Conservation (phyloP, 1,139 yeast species). For the Zygosaccharomyces sapae region DNA sequence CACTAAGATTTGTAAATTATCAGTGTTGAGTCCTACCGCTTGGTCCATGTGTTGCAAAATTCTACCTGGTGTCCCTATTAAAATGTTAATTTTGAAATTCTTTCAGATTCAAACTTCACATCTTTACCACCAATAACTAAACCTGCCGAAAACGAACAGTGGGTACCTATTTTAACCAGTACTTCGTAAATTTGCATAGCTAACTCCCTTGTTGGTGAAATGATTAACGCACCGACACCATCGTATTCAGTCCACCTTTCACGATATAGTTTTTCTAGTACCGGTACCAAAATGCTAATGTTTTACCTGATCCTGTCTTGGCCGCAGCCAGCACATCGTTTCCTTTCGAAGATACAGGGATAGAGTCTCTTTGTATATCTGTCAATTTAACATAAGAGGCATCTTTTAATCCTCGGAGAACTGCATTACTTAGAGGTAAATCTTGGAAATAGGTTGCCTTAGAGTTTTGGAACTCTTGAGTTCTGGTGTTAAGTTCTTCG, state of each 20-base stretch:
- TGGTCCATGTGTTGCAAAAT: constrained; percentile 93
- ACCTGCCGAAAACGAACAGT: constrained; percentile 84
- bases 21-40: constrained; percentile 76
- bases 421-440: constrained; percentile 66
- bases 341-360: constrained; percentile 73
- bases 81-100: constrained; percentile 77
- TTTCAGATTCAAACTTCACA: constrained; percentile 77
- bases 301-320: constrained; percentile 94
- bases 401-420: constrained; percentile 69
- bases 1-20: constrained; percentile 76
- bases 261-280: constrained; percentile 65
- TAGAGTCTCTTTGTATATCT: constrained; percentile 78
- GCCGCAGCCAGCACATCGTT: constrained; percentile 90
- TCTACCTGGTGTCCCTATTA: constrained; percentile 96
- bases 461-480: constrained; percentile 46
- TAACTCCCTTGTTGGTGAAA: constrained; percentile 90
- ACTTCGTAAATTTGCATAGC: constrained; percentile 95
- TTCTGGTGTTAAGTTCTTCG: constrained; percentile 43
- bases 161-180: constrained; percentile 73
- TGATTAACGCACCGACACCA: constrained; percentile 88
- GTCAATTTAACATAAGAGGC: constrained; percentile 72
- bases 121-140: constrained; percentile 97
- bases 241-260: constrained; percentile 82
- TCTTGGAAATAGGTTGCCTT: constrained; percentile 51
- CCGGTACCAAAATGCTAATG: constrained; percentile 84